Evolutionary conservation across 2,329 filamentous ascomycete species (phyloP), one percentile per base, ranked within the genome.

Genomic region (Colletotrichum liriopes): DNA sequence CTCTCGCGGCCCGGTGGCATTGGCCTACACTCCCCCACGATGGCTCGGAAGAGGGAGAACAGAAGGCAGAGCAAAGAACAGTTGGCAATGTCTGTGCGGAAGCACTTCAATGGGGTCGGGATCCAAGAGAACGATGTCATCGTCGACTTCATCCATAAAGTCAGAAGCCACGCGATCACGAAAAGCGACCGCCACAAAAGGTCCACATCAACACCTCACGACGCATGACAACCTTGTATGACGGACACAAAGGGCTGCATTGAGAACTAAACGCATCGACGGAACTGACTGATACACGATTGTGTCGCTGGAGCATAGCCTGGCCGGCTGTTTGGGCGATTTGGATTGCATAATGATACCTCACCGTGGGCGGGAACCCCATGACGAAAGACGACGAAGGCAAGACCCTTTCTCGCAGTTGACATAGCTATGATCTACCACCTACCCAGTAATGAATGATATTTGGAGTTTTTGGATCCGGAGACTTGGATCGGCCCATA

Each of bases 41-140:
- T 95, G 90, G 90, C 91, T 54, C 85, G 92, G 70, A 88, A 87
- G 76, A 90, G 89, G 75, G 86, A 90, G 58, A 87, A 91, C 77
- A 85, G 91, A 64, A 87, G 92, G 66, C 91, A 95, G 79, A 89
- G 88, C 77, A 93, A 93, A 79, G 91, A 94, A 47, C 89, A 93
- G 75, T 85, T 97, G 66, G 92, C 93, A 11, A 87, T 91, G 75
- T 87, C 90, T 1, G 92, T 95, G 60, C 88, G 93, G 75, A 95
- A 94, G 80, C 93, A 96, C 82, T 96, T 96, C 84, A 96, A 96
- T 79, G 91, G 90, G 43, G 87, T 93, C 75, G 93, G 92, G 20
- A 90, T 96, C 51, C 92, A 91, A 75, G 94, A 97, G 84, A 94
- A 92, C 79, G 94, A 96, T 77, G 92, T 95, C 75, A 93, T 96